These are phyloP conservation scores for Pythium guiyangense DNA, from an alignment of 352 stramenopile genomes.

Conservation along the genomic window DNA sequence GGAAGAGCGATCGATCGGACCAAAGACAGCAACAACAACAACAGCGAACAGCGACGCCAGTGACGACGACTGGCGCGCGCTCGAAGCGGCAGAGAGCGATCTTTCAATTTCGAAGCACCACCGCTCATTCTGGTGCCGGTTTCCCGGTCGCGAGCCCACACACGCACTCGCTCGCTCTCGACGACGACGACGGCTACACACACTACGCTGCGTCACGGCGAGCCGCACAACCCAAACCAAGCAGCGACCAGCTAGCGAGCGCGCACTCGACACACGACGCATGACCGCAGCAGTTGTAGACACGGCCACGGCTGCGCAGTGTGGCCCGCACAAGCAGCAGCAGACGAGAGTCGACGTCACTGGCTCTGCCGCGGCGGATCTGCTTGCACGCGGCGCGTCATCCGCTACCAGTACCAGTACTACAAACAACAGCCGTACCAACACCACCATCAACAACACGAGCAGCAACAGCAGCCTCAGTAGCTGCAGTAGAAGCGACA, in stretches of 20 bases:
- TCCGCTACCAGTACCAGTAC: neutral
- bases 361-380: neutral
- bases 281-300: neutral
- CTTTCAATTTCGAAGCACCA: neutral
- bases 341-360: no score
- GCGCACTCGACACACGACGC: neutral
- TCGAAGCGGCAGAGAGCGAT: neutral
- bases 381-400: neutral
- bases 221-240: no score
- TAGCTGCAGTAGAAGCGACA: no score
- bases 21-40: no score
- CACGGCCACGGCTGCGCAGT: no score
- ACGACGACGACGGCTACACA: neutral
- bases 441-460: no score
- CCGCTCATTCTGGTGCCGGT: neutral
- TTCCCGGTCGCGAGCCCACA: neutral
- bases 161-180: neutral
- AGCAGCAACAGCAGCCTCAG: no score
- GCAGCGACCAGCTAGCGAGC: no score
- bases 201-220: no score
- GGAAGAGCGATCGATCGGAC: no score
- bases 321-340: neutral
- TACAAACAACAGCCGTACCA: no score
- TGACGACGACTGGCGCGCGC: no score
- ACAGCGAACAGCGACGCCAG: neutral